These are phyloP conservation scores for Taphrina communis DNA, from an alignment of 1,139 yeast genomes.

Conservation along the genomic window DNA sequence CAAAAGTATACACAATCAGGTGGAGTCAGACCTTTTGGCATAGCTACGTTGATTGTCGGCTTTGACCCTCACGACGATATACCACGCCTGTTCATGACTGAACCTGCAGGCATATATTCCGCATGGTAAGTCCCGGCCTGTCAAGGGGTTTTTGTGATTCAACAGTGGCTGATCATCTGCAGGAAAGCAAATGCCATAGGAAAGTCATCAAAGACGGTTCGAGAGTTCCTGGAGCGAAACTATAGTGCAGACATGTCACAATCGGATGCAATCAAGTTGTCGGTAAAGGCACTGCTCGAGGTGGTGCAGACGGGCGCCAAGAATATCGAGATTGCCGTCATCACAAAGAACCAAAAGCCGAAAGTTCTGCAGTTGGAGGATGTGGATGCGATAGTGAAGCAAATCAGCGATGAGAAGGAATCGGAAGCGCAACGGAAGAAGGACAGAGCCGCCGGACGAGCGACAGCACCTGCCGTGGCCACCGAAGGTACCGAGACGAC, in stretches of 20 bases:
- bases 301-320: conserved; percentile 98
- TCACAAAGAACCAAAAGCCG: conserved; percentile 66
- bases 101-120: conserved; percentile 95
- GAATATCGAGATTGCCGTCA: conserved; percentile 89
- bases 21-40: conserved; percentile 94
- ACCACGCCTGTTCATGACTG: conserved; percentile 91
- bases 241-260: conserved; percentile 74
- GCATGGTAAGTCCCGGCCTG: conserved; percentile 68
- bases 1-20: conserved; percentile 98
- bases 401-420: conserved; percentile 88
- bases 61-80: conserved; percentile 82
- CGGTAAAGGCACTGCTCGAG: conserved; percentile 86
- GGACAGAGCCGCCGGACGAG: conserved; percentile 45
- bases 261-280: conserved; percentile 76
- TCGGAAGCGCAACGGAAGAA: conserved; percentile 88
- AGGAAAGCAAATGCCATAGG: conserved; percentile 94
- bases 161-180: not conserved
- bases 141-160: not conserved
- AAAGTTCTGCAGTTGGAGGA: conserved; percentile 65
- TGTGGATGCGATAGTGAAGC: conserved; percentile 75
- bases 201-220: conserved; percentile 89
- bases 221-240: conserved; percentile 92
- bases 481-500: conserved; percentile 27
- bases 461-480: conserved; percentile 18
- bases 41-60: conserved; percentile 93